Percentiles rank a stretch among this genome's conserved stretches.
Conservation (phyloP, 768 basidiomycete species). For the Leccinum truebloodii region DNA sequence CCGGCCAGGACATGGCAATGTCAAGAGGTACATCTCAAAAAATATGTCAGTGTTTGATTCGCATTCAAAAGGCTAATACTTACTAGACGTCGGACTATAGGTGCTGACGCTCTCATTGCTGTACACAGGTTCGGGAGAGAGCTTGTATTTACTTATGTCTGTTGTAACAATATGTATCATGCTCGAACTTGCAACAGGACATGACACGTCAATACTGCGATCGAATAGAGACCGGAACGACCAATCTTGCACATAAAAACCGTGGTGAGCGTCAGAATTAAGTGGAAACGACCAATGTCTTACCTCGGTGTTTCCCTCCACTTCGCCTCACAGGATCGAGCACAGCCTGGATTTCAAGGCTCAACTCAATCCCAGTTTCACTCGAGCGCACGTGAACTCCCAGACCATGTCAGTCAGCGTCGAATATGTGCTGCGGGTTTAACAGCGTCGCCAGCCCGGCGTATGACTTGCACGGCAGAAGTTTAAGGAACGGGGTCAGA, state of each 20-base stretch:
- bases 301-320: conserved; percentile 56
- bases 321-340: conserved; percentile 70
- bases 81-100: conserved; percentile 55
- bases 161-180: conserved; percentile 52
- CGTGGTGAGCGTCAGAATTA: conserved; percentile 3
- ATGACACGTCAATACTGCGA: conserved; percentile 58
- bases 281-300: conserved; percentile 4
- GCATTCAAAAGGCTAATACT: conserved; percentile 1
- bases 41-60: background rate
- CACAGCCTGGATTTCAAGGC: conserved; percentile 73
- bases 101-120: conserved; percentile 37
- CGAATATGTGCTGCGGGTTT: conserved; percentile 84
- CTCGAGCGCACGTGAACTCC: conserved; percentile 74
- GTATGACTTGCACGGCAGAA: conserved; percentile 87
- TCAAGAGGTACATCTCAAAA: conserved; percentile 45
- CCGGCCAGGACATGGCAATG: conserved; percentile 56
- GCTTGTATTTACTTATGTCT: conserved; percentile 38
- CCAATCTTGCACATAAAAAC: conserved; percentile 56
- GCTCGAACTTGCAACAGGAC: conserved; percentile 71
- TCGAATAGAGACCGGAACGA: conserved; percentile 69
- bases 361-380: conserved; percentile 60
- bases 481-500: conserved; percentile 91
- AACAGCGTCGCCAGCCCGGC: conserved; percentile 84
- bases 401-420: conserved; percentile 91
- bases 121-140: conserved; percentile 53